Conservation (phyloP, 1,139 yeast species). For the Pichia sp. region DNA sequence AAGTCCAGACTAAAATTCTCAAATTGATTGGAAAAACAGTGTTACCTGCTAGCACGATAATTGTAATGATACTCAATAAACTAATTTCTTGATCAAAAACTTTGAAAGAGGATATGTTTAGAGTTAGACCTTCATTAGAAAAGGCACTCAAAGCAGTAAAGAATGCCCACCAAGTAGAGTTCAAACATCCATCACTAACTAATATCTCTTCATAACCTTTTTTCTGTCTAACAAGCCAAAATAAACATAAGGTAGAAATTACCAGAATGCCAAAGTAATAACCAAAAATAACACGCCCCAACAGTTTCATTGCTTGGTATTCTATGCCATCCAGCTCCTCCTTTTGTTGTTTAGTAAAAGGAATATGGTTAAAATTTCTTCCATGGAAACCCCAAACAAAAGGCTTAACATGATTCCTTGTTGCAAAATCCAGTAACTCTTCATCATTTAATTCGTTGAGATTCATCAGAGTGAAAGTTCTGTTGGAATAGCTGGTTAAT, state of each 20-base stretch:
- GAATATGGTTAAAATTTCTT: conserved; percentile 87
- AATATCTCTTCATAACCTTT: conserved; percentile 42
- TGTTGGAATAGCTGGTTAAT: background rate
- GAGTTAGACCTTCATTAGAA: conserved; percentile 77
- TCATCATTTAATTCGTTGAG: conserved; percentile 29
- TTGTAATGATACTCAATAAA: conserved; percentile 55
- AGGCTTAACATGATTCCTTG: conserved; percentile 35
- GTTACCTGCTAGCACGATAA: conserved; percentile 82
- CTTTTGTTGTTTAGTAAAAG: conserved; percentile 75
- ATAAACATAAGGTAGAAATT: conserved; percentile 50
- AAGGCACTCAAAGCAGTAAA: conserved; percentile 78
- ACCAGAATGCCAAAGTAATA: conserved; percentile 74
- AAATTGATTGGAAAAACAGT: conserved; percentile 87
- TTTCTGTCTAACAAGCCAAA: conserved; percentile 59
- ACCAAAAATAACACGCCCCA: conserved; percentile 58
- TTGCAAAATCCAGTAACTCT: conserved; percentile 25
- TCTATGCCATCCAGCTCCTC: conserved; percentile 97
- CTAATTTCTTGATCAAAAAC: conserved; percentile 61
- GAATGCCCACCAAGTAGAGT: conserved; percentile 87
- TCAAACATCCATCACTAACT: conserved; percentile 49
- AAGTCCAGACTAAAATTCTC: conserved; percentile 74
- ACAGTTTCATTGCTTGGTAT: conserved; percentile 77
- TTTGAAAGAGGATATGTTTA: conserved; percentile 74
- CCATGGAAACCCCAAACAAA: conserved; percentile 90
- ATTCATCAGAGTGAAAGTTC: conserved; percentile 19